Base-by-base conservation (phyloP, 768 basidiomycete genomes). In the Russula sp. region DNA sequence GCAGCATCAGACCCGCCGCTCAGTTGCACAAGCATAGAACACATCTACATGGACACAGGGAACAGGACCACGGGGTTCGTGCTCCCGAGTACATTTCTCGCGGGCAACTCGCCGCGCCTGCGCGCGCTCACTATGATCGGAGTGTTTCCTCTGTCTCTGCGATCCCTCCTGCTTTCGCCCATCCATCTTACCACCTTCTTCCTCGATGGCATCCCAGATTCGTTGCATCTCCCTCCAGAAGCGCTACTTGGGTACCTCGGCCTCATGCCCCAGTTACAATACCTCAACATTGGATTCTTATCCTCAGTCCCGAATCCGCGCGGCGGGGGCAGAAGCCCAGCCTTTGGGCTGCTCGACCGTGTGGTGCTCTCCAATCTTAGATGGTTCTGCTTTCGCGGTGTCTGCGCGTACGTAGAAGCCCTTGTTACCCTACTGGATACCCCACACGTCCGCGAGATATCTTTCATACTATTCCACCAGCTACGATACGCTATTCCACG, bases 241-340 rank as follows among this genome's bases (percentile, higher is more conserved):
- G 48, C 2, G 47, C 20, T 58, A 14, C 14, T 58, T 32, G 14
- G 1, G 34, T 22, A 58, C n/a, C 57, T 58, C 35, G 14, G 35
- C 37, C 13, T 14, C 8, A 58, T 58, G 57, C 47, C 48, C 47
- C 35, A 31, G 22, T 4, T 58, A 16, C 47, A 4, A 18, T 48
- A 27, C 22, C 57, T 58, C 37, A 58, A 50, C 22, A 50, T 58
- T 22, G 48, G 48, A 1, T 58, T 58, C 47, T 58, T 58, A 32
- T 58, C 48, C 16, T 4, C 47, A 2, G 35, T 9, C 31, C 48
- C n/a, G 11, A n/a, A 9, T 48, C 35, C 3, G 35, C 47, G 18
- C 6, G 13, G 20, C 7, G 16, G 3, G 13, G 27, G 57, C 27
- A 50, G 11, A 13, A 40, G 11, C 4, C 11, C 9, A 40, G 39